Evolutionary conservation across 2,329 filamentous ascomycete species (phyloP).

Genomic region (Penicillium digitatum): DNA sequence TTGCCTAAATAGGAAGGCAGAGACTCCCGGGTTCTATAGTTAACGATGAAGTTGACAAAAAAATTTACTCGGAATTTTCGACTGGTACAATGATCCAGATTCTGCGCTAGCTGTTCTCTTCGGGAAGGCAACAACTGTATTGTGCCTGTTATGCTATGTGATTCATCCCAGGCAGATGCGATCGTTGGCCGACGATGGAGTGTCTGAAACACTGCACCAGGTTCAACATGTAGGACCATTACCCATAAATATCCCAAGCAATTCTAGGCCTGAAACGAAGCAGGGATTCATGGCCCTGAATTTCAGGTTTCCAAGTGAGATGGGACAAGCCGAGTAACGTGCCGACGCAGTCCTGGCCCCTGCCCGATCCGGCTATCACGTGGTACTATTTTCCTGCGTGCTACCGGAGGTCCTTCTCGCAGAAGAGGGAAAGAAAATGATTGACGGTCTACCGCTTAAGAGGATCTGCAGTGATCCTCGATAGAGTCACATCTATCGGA

Average conservation of each 20-base stretch:
- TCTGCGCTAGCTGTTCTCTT: too few relatives aligned
- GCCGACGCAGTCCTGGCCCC: neutral
- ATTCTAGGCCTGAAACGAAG: neutral
- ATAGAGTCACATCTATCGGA: neutral
- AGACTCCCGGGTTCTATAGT: too few relatives aligned
- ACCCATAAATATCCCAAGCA: neutral
- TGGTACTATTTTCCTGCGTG: neutral
- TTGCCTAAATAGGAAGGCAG: neutral
- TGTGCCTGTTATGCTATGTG: neutral
- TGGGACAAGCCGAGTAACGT: neutral
- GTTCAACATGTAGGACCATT: neutral
- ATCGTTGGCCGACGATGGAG: neutral
- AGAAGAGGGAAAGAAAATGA: neutral
- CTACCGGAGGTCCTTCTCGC: neutral
- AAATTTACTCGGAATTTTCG: neutral
- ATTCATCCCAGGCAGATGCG: neutral
- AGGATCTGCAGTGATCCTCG: neutral
- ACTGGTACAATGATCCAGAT: neutral
- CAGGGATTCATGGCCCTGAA: neutral
- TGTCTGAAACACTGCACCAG: neutral
- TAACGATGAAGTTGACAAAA: neutral
- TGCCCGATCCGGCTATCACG: constrained; percentile 3
- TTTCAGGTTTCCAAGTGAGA: neutral
- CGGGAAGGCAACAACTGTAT: neutral
- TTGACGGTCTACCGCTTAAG: neutral